These are phyloP conservation scores for Microascus cirrosus DNA, from an alignment of 2,329 filamentous ascomycete species.

Conservation along the genomic window DNA sequence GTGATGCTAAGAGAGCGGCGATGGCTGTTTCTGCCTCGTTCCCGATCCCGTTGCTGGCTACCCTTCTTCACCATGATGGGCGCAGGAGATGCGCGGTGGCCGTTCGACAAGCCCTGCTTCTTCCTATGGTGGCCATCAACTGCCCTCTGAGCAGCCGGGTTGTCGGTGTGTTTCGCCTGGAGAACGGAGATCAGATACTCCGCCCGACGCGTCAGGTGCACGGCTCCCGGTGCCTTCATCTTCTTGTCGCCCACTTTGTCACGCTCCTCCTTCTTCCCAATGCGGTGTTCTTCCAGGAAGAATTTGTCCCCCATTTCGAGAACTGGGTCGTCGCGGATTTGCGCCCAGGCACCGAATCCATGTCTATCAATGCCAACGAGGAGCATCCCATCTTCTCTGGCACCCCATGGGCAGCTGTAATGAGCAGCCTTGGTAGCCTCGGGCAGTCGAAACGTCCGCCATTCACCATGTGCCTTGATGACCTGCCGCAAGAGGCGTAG, in stretches of 20 bases:
- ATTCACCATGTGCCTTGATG: conserved; percentile 56
- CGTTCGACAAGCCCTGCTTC: conserved; percentile 49
- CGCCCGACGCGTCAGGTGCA: conserved; percentile 87
- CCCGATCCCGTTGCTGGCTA: conserved; percentile 33
- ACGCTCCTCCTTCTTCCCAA: conserved; percentile 92
- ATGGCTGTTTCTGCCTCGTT: conserved; percentile 30
- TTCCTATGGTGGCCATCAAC: conserved; percentile 92
- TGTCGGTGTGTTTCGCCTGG: conserved; percentile 70
- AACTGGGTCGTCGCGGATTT: conserved; percentile 85
- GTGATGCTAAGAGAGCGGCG: conserved; percentile 37
- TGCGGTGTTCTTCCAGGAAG: conserved; percentile 94
- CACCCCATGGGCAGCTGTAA: conserved; percentile 87
- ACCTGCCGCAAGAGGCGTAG: conserved; percentile 74
- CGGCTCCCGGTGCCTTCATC: conserved; percentile 89
- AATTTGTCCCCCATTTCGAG: conserved; percentile 82
- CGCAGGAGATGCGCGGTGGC: conserved; percentile 60
- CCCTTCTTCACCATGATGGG: conserved; percentile 38
- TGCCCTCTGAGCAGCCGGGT: conserved; percentile 63
- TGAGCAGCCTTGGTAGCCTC: conserved; percentile 88
- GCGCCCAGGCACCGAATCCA: conserved; percentile 90
- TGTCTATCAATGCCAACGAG: conserved; percentile 87
- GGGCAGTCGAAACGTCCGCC: conserved; percentile 70
- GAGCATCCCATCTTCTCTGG: conserved; percentile 93
- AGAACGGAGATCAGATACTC: conserved; percentile 95
- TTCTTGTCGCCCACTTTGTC: conserved; percentile 67